Base-by-base conservation (phyloP, 2,329 filamentous ascomycete species). In the Pleochaeta shiraiana region DNA sequence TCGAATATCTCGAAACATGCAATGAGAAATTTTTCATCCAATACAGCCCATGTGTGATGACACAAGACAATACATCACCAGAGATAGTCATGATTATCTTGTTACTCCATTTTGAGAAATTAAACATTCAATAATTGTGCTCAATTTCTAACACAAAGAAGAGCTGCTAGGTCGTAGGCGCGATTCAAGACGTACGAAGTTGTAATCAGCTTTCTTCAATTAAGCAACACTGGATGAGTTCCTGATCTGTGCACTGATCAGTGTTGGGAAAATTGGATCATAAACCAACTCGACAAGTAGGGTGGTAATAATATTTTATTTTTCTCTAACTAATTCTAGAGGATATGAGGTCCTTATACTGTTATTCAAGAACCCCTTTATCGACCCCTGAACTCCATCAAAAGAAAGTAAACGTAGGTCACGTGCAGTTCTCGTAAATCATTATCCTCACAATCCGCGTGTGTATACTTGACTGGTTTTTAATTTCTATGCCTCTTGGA, bases 231-330 rank as follows among this genome's bases (percentile, higher is more conserved):
- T 37, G 16, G 34, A 37, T 37, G 34, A 37, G 16, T 37, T 37
- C 34, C 34, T 37, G 45, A 24, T 50, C 45, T 50, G 45, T 50
- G 45, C 45, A 50, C 45, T 50, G 45, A 50, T 50, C 16, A 55
- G 24, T 59, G 28, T 30, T 59, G 26, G 53, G 53, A 59, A 59
- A 59, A 33, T 59, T 59, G 19, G 26, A 59, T 31, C 53, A 14
- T 59, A 59, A 33, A 59, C 31, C 26, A 59, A 59, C 53, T 59
- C 53, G 53, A 59, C 28, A 28, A 59, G 26, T 59, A 59, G 53
- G 53, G 28, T 59, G 28, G 53, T 59, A 33, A 31, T 59, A 47
- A 12, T 47, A 5, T 47, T 5, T 47, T 11, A 12, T 47, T 47
- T 47, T 19, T 47, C 11, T 47, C 43, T 47, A 47, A n/a, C 43